Percentiles rank a stretch among this genome's conserved stretches.
Conservation (phyloP, 129 eudicot species). For the Chrysanthemum seticuspe region DNA sequence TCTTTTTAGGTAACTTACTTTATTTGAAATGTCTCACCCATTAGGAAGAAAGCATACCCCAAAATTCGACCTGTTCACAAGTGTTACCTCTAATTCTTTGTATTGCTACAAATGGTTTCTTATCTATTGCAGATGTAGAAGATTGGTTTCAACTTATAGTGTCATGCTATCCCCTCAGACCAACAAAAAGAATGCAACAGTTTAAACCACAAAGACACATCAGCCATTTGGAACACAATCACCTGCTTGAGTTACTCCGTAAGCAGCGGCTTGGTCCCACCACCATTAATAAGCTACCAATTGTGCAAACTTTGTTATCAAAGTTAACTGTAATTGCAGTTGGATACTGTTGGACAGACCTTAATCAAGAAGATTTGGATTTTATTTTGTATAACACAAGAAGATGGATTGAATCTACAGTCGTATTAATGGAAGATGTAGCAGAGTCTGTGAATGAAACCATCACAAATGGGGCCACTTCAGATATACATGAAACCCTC, state of each 20-base stretch:
- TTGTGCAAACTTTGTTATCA: constrained; percentile 62
- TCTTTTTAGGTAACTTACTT: not conserved
- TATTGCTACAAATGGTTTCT: not conserved
- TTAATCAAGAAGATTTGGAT: constrained; percentile 81
- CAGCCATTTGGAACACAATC: constrained; percentile 51
- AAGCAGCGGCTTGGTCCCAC: constrained; percentile 59
- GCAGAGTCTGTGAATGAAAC: constrained; percentile 73
- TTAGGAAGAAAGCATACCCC: not conserved
- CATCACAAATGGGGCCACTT: constrained; percentile 28
- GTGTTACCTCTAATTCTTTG: not conserved
- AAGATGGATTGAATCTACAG: constrained; percentile 83
- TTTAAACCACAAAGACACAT: constrained; percentile 55
- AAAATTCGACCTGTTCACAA: not conserved
- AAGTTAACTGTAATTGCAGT: constrained; percentile 57
- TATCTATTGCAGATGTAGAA: constrained; percentile 62
- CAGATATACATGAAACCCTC: constrained; percentile 41
- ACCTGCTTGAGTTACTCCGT: constrained; percentile 56
- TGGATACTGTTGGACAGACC: constrained; percentile 78
- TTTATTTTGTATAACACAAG: constrained; percentile 65
- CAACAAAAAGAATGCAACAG: constrained; percentile 30
- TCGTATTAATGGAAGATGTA: constrained; percentile 76
- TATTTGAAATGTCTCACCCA: not conserved
- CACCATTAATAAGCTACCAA: constrained; percentile 58
- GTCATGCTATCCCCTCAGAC: constrained; percentile 74
- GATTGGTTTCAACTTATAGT: constrained; percentile 79